Evolutionary conservation across 2,329 filamentous ascomycete genomes (phyloP), one percentile per base, ranked within the genome.

Genomic region (Chaetomium globosum): DNA sequence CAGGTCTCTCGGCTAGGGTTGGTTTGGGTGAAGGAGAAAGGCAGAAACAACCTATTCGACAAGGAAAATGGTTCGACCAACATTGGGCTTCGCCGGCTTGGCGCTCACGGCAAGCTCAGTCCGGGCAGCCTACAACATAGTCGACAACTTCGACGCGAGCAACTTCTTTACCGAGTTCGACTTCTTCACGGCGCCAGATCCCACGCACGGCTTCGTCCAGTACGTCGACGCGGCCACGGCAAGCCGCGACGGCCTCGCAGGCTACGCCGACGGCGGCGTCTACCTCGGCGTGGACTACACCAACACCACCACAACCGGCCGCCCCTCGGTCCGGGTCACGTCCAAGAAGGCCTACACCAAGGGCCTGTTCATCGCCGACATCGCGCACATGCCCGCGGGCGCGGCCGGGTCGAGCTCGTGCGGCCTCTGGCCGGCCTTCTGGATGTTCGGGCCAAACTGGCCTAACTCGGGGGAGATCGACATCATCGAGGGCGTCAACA

Each of bases 401-500:
- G 79, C 81, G 1, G 62, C 55, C 13, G 54, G 63, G 1, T 52
- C 59, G 21, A 59, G 48, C 28, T 68, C 68, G 66, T 93, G 90
- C 73, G 90, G 90, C 39, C 83, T 86, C 16, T 94, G 91, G 91
- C 90, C 90, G 1, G 90, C 90, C 16, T 89, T 89, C 75, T 90
- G 85, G 85, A 81, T 80, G 59, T 82, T 91, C 39, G 90, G 89
- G 19, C 80, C 82, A n/a, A 77, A 83, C 73, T 93, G 91, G 91
- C 91, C 91, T 1, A 75, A 75, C 51, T 80, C 81, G 8, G 90
- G 90, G 55, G 91, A 93, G 77, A 90, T 94, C 71, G 91, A 94
- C 75, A 89, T 93, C 72, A 86, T 93, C 71, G 91, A 93, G 78
- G 90, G 89, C 46, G 88, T 92, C 70, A 91, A 92, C 78, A 78